Evolutionary conservation across 768 basidiomycete species (phyloP).

Genomic region (Clitopilus passeckerianus): DNA sequence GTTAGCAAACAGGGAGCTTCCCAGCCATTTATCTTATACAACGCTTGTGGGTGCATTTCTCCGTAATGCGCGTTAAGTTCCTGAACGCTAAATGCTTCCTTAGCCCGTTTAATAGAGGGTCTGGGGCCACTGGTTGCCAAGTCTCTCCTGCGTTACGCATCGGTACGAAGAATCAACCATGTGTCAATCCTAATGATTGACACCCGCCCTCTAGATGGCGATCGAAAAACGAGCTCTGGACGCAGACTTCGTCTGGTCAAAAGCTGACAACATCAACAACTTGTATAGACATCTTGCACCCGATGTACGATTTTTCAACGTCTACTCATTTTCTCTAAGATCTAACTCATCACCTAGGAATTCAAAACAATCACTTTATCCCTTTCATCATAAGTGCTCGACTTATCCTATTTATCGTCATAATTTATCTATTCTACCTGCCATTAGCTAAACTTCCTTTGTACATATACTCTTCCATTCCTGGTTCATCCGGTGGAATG

Average conservation of each 20-base stretch:
- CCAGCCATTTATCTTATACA: slow-evolving; percentile 2
- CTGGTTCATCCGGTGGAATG: neutral
- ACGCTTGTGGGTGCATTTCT: neutral
- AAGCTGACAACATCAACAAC: slow-evolving; percentile 4
- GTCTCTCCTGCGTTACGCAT: neutral
- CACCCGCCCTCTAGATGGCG: neutral
- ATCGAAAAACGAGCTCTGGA: neutral
- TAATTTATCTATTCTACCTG: neutral
- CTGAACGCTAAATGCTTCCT: neutral
- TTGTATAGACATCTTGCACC: slow-evolving; percentile 4
- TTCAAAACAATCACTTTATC: neutral
- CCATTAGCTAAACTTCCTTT: neutral
- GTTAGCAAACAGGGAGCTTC: neutral
- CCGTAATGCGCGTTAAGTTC: neutral
- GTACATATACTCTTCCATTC: neutral
- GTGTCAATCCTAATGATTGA: neutral
- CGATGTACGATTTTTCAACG: neutral
- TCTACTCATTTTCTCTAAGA: neutral
- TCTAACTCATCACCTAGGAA: neutral
- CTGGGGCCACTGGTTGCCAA: slow-evolving; percentile 1
- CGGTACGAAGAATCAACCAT: neutral
- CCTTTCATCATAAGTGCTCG: neutral
- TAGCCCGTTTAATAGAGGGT: neutral
- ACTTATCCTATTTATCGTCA: neutral
- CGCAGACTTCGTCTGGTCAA: neutral